A percentile compares a stretch with the other conserved stretches of the same genome.
These are phyloP conservation scores for Rhododendron mucronatum DNA, from an alignment of 148 eudicot species.

Conservation along the genomic window DNA sequence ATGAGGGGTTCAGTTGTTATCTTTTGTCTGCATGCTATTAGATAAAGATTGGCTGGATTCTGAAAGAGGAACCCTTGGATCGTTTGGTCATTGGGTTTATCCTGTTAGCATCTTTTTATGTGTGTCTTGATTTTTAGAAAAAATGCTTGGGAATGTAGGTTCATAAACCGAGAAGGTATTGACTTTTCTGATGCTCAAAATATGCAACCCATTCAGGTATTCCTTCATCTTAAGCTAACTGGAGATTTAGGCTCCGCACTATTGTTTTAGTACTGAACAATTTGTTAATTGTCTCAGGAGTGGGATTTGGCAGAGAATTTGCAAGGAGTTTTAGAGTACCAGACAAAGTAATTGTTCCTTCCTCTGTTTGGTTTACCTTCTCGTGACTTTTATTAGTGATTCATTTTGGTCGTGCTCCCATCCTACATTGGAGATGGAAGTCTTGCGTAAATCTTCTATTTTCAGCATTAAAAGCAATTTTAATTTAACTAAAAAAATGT, in stretches of 20 bases:
- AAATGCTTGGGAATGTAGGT: conserved; percentile 37
- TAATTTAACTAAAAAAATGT: background rate
- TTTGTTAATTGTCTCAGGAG: conserved; percentile 44
- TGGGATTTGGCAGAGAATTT: conserved; percentile 93
- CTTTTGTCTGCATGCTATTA: background rate
- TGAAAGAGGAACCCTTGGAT: background rate
- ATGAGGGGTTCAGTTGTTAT: background rate
- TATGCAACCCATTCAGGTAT: conserved; percentile 93
- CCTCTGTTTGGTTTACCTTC: background rate
- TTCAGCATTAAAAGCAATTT: background rate
- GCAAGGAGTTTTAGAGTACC: conserved; percentile 89
- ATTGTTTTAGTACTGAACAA: conserved; percentile 2
- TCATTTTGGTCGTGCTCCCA: background rate
- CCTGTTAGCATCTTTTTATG: background rate
- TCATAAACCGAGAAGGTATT: conserved; percentile 95
- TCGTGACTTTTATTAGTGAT: background rate
- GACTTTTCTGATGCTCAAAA: conserved; percentile 96
- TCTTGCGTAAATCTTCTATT: background rate
- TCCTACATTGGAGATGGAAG: background rate
- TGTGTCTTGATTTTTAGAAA: background rate
- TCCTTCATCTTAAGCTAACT: background rate
- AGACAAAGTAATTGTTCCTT: conserved; percentile 58
- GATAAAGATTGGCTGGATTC: background rate
- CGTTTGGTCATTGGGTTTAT: background rate
- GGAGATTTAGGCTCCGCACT: background rate